A percentile compares a stretch with the other conserved stretches of the same genome.
These are phyloP conservation scores for Phytopythium sindhum DNA, from an alignment of 352 stramenopile species.

Conservation along the genomic window DNA sequence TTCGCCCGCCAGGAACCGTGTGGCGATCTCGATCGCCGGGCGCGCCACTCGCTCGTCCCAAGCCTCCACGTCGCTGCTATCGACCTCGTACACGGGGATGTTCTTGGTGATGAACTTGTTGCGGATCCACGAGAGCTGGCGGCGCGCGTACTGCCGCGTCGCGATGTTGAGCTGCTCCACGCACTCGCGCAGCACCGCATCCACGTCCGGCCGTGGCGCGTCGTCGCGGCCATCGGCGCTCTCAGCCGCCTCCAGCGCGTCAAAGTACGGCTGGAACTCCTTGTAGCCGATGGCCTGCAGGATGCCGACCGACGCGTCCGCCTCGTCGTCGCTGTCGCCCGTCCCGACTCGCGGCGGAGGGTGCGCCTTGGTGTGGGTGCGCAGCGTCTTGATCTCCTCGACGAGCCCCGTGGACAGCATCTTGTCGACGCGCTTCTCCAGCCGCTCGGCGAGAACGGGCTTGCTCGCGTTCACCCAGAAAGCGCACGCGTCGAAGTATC, in stretches of 20 bases:
- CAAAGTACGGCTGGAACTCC: conserved; percentile 85
- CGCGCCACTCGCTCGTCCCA: conserved; percentile 56
- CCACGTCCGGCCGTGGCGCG: conserved; percentile 9
- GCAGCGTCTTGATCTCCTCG: conserved; percentile 67
- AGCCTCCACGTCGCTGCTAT: conserved; percentile 67
- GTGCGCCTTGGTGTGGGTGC: conserved; percentile 43
- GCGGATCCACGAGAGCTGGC: conserved; percentile 86
- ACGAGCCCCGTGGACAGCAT: conserved; percentile 81
- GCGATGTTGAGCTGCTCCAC: conserved; percentile 78
- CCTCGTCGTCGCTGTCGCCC: conserved; percentile 18
- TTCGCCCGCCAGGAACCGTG: conserved; percentile 40
- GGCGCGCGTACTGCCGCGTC: conserved; percentile 82
- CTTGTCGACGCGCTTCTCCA: conserved; percentile 67
- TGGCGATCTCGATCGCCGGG: conserved; percentile 63
- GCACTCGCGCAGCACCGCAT: conserved; percentile 50
- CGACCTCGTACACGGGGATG: conserved; percentile 82
- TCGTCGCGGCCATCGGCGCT: conserved; percentile 12
- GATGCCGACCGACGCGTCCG: conserved; percentile 63
- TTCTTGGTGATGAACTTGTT: conserved; percentile 84
- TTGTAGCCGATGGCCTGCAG: conserved; percentile 90
- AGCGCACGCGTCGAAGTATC: conserved; percentile 75
- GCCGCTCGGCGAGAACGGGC: conserved; percentile 50
- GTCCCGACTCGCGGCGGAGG: conserved; percentile 28
- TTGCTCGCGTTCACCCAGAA: conserved; percentile 85
- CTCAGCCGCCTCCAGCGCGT: conserved; percentile 43